Evolutionary conservation across 2,329 filamentous ascomycete species (phyloP).

Genomic region (Xylariaceae sp.): DNA sequence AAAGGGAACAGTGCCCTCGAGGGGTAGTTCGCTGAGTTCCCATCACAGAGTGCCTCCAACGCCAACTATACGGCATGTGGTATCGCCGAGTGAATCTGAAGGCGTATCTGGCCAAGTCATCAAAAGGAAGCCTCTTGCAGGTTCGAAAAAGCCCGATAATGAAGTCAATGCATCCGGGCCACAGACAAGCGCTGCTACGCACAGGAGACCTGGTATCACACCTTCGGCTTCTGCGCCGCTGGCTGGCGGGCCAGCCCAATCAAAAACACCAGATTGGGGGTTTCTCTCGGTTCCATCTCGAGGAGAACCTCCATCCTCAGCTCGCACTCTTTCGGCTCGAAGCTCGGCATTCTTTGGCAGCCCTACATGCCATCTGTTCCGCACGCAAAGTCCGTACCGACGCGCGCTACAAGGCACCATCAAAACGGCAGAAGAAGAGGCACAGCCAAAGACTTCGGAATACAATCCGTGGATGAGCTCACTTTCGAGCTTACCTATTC

Average conservation of each 20-base stretch:
- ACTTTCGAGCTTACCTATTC: conserved; percentile 32
- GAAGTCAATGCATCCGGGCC: too few species aligned
- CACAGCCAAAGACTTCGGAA: conserved; percentile 19
- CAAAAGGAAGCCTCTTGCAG: too few species aligned
- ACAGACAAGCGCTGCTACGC: conserved; percentile 3
- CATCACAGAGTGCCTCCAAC: too few species aligned
- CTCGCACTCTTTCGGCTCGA: conserved; percentile 29
- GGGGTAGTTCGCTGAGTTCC: conserved; percentile 17
- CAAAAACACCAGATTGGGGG: too few species aligned
- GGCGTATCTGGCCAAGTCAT: too few species aligned
- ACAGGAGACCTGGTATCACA: not conserved
- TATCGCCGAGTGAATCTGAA: too few species aligned
- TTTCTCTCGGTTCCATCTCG: conserved; percentile 2
- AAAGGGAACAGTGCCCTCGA: conserved; percentile 10
- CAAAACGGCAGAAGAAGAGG: conserved; percentile 24
- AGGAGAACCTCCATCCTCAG: conserved; percentile 12
- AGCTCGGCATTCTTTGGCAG: conserved; percentile 46
- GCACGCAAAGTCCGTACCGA: conserved; percentile 48
- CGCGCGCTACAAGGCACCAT: conserved; percentile 42
- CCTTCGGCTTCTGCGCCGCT: conserved; percentile 4
- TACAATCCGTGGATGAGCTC: conserved; percentile 33
- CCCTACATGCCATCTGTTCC: conserved; percentile 42
- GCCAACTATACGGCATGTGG: too few species aligned
- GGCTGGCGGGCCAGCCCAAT: too few species aligned
- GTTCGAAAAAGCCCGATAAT: too few species aligned